These are phyloP conservation scores for Scolecobasidium constrictum DNA, from an alignment of 2,329 filamentous ascomycete genomes.

Conservation along the genomic window DNA sequence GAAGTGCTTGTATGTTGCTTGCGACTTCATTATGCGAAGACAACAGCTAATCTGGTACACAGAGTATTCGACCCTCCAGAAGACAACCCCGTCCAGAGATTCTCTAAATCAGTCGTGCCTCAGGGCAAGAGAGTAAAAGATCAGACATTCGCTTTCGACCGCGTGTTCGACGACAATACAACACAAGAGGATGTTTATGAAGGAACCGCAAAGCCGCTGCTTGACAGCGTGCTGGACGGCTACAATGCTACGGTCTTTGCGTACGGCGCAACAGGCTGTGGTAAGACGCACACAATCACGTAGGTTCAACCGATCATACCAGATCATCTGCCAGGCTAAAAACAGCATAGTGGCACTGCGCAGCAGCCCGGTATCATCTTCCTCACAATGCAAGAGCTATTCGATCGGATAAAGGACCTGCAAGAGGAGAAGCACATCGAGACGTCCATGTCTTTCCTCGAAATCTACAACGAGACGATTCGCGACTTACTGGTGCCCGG, in stretches of 20 bases:
- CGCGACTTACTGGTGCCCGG: conserved; percentile 84
- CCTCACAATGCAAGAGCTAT: conserved; percentile 96
- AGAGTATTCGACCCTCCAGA: conserved; percentile 97
- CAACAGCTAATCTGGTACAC: conserved; percentile 10
- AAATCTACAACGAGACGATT: conserved; percentile 99
- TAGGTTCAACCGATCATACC: conserved; percentile 16
- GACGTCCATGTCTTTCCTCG: conserved; percentile 84
- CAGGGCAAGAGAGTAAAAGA: conserved; percentile 91
- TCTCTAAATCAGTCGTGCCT: conserved; percentile 66
- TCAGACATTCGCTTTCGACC: conserved; percentile 93
- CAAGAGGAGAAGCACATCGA: conserved; percentile 82
- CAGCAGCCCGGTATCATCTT: conserved; percentile 97
- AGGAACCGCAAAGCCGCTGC: conserved; percentile 74
- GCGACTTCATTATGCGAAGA: neutral
- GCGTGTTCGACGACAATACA: conserved; percentile 92
- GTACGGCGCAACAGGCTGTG: conserved; percentile 94
- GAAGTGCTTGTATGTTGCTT: conserved; percentile 69
- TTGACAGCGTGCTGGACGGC: conserved; percentile 90
- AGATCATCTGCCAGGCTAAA: neutral
- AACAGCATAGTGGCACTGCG: conserved; percentile 51
- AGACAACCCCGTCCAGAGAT: conserved; percentile 82
- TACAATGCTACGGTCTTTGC: conserved; percentile 99
- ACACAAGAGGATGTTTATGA: conserved; percentile 92
- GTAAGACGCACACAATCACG: conserved; percentile 93
- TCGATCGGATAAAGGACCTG: conserved; percentile 85